phyloP scores from a whole-genome alignment of 163 green algal genomes.

The Dunaliella salina region DNA sequence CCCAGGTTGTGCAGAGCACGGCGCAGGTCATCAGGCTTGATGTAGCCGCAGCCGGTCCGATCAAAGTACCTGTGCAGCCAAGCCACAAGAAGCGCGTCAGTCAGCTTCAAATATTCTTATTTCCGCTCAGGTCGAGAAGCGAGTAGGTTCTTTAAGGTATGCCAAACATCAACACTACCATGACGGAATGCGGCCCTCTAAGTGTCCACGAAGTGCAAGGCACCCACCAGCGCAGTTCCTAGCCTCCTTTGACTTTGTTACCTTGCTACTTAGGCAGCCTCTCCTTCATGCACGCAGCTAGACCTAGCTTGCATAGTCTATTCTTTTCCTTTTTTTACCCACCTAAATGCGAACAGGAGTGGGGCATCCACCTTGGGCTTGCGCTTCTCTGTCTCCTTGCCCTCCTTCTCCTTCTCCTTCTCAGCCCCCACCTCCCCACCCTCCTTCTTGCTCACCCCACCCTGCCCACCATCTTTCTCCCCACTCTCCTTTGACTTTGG shows the following conservation, averaged over 20 bases:
- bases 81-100: slow-evolving; percentile 17
- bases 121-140: too few relatives aligned
- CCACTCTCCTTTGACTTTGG: neutral
- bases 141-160: too few relatives aligned
- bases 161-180: too few relatives aligned
- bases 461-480: slow-evolving; percentile 2
- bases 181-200: too few relatives aligned
- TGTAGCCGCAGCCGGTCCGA: slow-evolving; percentile 48
- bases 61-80: slow-evolving; percentile 47
- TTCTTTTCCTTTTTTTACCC: too few relatives aligned
- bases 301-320: too few relatives aligned
- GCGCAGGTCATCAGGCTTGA: slow-evolving; percentile 47
- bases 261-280: too few relatives aligned
- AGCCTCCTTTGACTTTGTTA: too few relatives aligned
- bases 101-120: slow-evolving; percentile 45
- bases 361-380: slow-evolving; percentile 25
- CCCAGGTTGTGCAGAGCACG: slow-evolving; percentile 41
- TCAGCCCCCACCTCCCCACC: neutral
- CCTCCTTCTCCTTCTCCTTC: neutral
- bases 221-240: too few relatives aligned
- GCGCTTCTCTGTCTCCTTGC: slow-evolving; percentile 2
- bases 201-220: too few relatives aligned
- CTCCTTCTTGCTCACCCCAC: neutral
- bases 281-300: too few relatives aligned
- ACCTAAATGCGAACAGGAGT: slow-evolving; percentile 50